Evolutionary conservation across 2,329 filamentous ascomycete genomes (phyloP), one percentile per base, ranked within the genome.

Genomic region (Aspergillus tanneri): DNA sequence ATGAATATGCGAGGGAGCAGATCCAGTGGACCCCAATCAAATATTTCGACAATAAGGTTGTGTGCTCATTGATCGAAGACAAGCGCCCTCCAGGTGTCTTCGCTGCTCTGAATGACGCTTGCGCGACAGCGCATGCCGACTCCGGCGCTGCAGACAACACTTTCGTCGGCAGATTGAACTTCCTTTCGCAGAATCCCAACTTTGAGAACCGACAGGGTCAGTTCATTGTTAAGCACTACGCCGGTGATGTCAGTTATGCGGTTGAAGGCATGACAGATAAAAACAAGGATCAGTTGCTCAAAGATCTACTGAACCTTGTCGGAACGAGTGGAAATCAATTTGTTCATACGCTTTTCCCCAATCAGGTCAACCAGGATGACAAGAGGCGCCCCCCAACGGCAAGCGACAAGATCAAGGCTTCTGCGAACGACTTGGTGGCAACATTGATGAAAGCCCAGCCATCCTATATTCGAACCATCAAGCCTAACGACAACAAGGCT

Each of bases 21-120:
- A 99, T 99, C 66, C 85, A 95, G 66, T 99, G 93, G 93, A 96
- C 91, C 0, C 93, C 93, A 2, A 99, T 99, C 78, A 95, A 93
- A 64, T 99, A 97, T 73, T 99, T 97, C 62, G 93, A 99, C 73
- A 99, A 99, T 80, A 97, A 97, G 77, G 86, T 99, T 39, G 93
- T 99, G 48, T 99, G 93, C 68, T 93, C 96, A 53, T 72, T 99
- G 64, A 99, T 99, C 59, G 93, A 99, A 71, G 88, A 95, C 65
- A 84, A 87, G 66, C 80, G 91, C 45, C 93, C 93, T 5, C 87
- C 90, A 1, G 93, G 93, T 64, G 84, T 99, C 37, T 96, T 99
- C 66, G 93, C 93, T 5, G 91, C 91, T 3, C 77, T 99, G 73
- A 99, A 99, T 68, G 93, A 99, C 73, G 93, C 93, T 39, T 97